phyloP scores from a whole-genome alignment of 2,329 filamentous ascomycete genomes.

The Neobulgaria alba region DNA sequence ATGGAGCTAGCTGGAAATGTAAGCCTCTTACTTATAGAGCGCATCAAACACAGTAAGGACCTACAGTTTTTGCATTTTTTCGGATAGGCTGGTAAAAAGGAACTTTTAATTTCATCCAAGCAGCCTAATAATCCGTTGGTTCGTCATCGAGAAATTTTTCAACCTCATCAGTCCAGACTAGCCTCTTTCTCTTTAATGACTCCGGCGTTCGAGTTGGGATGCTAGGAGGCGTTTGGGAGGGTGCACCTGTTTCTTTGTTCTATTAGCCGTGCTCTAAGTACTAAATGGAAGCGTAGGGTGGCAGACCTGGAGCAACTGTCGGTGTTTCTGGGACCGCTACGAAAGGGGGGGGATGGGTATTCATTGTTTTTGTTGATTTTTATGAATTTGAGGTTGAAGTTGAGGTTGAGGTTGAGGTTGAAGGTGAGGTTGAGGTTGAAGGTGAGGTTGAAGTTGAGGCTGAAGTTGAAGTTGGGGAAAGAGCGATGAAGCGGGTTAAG shows the following conservation, averaged over 20 bases:
- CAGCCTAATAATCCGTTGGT: neutral
- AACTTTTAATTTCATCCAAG: neutral
- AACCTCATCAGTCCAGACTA: neutral
- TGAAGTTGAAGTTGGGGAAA: no score
- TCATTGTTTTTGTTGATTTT: neutral
- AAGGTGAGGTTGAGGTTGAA: no score
- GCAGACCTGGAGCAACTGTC: no score
- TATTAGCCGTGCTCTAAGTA: no score
- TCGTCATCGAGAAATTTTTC: neutral
- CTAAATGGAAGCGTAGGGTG: no score
- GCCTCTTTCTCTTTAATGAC: neutral
- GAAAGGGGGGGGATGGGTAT: neutral
- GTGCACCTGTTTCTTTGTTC: neutral
- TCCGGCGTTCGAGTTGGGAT: neutral
- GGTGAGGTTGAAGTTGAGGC: no score
- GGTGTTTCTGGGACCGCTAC: neutral
- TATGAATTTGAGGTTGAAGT: neutral
- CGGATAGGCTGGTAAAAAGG: neutral
- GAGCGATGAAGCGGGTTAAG: no score
- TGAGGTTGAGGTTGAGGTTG: no score
- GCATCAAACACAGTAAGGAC: neutral
- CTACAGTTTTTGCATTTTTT: neutral
- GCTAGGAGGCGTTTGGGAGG: neutral
- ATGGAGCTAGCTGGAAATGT: constrained; percentile 2
- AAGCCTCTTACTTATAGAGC: constrained; percentile 1